A percentile compares a stretch with the other conserved stretches of the same genome.
Evolutionary conservation across 1,139 yeast species (phyloP).

Genomic region (Yamadazyma conglobata): DNA sequence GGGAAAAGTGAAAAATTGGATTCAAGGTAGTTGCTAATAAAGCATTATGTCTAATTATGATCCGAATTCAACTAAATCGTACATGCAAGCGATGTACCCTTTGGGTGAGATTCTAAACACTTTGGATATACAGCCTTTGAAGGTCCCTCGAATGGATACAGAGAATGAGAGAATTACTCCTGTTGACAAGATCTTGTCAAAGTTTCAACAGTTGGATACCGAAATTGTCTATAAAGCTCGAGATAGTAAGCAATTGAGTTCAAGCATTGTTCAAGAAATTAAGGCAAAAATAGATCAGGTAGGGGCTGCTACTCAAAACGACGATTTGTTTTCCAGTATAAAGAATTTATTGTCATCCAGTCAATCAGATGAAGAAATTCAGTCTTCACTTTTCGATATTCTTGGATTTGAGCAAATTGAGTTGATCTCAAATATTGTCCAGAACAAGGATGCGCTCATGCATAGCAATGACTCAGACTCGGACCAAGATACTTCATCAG

Average conservation of each 20-base stretch:
- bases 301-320: constrained; percentile 21
- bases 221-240: constrained; percentile 29
- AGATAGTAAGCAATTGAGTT: constrained; percentile 7
- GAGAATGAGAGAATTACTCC: constrained; percentile 29
- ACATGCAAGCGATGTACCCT: constrained; percentile 73
- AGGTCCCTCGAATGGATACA: constrained; percentile 31
- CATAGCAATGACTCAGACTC: constrained; percentile 1
- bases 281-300: constrained; percentile 27
- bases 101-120: constrained; percentile 47
- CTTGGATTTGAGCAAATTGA: constrained; percentile 86
- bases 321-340: constrained; percentile 23
- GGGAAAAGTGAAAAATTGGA: no score
- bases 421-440: constrained; percentile 62
- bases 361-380: constrained; percentile 57
- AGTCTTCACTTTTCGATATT: constrained; percentile 67
- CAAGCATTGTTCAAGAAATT: constrained; percentile 21
- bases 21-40: no score
- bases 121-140: constrained; percentile 23
- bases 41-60: constrained; percentile 29
- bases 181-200: constrained; percentile 24
- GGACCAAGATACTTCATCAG: constrained; percentile 11
- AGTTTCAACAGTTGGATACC: constrained; percentile 32
- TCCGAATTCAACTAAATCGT: constrained; percentile 68
- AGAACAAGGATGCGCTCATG: constrained; percentile 37
- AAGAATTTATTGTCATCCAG: constrained; percentile 25